Evolutionary conservation across 2,329 filamentous ascomycete species (phyloP).

Genomic region (Alternaria infectoria): DNA sequence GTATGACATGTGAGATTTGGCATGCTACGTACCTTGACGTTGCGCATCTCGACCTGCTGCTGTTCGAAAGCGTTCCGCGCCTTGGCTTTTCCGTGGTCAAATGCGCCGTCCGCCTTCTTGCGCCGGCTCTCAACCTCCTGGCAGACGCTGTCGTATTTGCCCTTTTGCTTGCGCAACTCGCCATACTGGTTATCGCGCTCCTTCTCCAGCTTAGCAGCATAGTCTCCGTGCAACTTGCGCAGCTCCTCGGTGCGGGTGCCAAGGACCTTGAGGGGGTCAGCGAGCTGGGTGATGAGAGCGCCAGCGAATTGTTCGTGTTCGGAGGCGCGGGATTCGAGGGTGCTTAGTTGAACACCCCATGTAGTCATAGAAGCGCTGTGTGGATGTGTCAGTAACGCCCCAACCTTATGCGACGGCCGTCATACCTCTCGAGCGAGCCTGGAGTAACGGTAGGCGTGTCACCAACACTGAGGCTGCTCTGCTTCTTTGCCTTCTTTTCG

Average conservation of each 20-base stretch:
- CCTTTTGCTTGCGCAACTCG: constrained; percentile 88
- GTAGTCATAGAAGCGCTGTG: constrained; percentile 93
- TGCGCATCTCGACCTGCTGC: constrained; percentile 93
- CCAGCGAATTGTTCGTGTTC: constrained; percentile 88
- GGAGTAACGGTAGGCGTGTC: constrained; percentile 93
- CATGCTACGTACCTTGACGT: constrained; percentile 67
- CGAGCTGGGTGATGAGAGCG: constrained; percentile 79
- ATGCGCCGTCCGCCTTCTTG: constrained; percentile 94
- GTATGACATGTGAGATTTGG: neutral
- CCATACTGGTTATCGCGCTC: constrained; percentile 84
- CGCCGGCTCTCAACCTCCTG: constrained; percentile 93
- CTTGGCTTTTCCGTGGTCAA: constrained; percentile 84
- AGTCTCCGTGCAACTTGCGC: constrained; percentile 88
- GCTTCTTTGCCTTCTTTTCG: constrained; percentile 94
- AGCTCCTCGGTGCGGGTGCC: constrained; percentile 83
- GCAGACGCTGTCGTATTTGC: constrained; percentile 89
- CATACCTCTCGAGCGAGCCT: constrained; percentile 86
- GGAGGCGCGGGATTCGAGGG: constrained; percentile 82
- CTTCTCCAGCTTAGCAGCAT: constrained; percentile 84
- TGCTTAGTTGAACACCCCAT: constrained; percentile 92
- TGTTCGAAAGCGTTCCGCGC: constrained; percentile 91
- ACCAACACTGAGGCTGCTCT: constrained; percentile 85
- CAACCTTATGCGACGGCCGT: neutral
- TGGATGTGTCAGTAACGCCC: constrained; percentile 7
- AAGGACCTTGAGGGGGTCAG: constrained; percentile 82